These are phyloP conservation scores for Aspergillus biplanus DNA, from an alignment of 495 filamentous ascomycete species.

Conservation along the genomic window DNA sequence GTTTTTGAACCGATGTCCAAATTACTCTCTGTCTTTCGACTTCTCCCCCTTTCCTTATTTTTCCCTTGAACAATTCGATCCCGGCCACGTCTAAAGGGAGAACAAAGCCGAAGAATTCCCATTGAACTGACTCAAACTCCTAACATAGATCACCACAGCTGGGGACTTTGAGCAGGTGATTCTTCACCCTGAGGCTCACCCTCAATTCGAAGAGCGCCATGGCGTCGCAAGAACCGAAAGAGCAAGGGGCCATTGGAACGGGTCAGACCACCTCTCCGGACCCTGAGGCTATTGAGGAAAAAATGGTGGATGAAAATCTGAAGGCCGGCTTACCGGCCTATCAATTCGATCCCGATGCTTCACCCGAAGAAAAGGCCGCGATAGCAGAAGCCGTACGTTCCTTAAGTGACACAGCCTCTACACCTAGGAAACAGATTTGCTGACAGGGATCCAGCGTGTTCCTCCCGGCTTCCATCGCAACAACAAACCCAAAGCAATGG, in stretches of 20 bases:
- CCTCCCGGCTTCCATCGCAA: constrained; percentile 66
- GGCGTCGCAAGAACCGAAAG: constrained; percentile 65
- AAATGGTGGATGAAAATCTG: constrained; percentile 72
- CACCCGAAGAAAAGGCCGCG: constrained; percentile 79
- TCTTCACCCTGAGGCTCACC: constrained; percentile 23
- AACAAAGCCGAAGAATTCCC: not conserved
- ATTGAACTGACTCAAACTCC: constrained; percentile 9
- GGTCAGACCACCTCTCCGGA: constrained; percentile 60
- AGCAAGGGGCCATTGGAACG: constrained; percentile 72
- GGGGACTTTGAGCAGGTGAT: constrained; percentile 25
- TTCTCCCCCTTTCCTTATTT: not conserved
- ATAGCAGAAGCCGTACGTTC: constrained; percentile 74
- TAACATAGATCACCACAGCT: constrained; percentile 14
- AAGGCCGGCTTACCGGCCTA: constrained; percentile 78
- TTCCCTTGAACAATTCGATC: not conserved
- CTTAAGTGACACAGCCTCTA: not conserved
- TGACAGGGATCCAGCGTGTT: constrained; percentile 49
- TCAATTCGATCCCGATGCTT: constrained; percentile 86
- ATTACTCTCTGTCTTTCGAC: too few relatives aligned
- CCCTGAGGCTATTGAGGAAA: constrained; percentile 70
- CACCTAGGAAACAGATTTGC: not conserved
- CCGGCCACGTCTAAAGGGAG: not conserved
- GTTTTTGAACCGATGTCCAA: too few relatives aligned
- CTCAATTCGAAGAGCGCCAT: constrained; percentile 34
- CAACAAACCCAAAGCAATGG: constrained; percentile 66